Percentiles rank a stretch among this genome's conserved stretches.
Conservation (phyloP, 441 rosid genomes). For the Populus hybrid region DNA sequence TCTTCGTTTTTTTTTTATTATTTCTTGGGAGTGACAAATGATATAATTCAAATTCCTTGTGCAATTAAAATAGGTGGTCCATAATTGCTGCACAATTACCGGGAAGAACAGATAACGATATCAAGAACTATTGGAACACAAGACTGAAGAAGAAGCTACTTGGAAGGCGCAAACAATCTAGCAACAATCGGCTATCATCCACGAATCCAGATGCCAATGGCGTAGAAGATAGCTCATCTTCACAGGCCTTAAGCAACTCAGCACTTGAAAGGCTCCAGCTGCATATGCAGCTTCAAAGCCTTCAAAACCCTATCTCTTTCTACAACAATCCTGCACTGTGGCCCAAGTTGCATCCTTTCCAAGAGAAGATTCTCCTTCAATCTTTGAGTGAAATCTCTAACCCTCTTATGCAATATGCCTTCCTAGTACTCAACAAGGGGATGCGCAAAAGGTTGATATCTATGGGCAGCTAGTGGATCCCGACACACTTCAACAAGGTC, state of each 20-base stretch:
- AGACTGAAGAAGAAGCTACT: too few species aligned
- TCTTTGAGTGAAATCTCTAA: slow-evolving; percentile 32
- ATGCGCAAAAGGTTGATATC: slow-evolving; percentile 16
- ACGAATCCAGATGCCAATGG: slow-evolving; percentile 27
- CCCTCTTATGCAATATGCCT: slow-evolving; percentile 26
- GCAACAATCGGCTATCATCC: slow-evolving; percentile 25
- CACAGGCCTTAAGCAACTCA: slow-evolving; percentile 66
- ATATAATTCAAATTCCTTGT: background rate
- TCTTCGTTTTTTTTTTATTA: background rate
- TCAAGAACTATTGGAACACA: slow-evolving; percentile 95
- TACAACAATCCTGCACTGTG: slow-evolving; percentile 67
- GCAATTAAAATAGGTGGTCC: slow-evolving; percentile 61
- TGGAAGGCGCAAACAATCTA: slow-evolving; percentile 65
- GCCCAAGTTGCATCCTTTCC: slow-evolving; percentile 77
- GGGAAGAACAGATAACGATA: slow-evolving; percentile 93
- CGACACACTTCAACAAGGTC: slow-evolving; percentile 21
- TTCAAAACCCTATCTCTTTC: slow-evolving; percentile 63
- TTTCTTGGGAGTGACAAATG: slow-evolving; percentile 2
- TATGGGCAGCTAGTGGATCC: slow-evolving; percentile 23
- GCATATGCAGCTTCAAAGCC: slow-evolving; percentile 82
- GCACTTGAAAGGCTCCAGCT: slow-evolving; percentile 94
- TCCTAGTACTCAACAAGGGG: slow-evolving; percentile 26
- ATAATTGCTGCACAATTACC: slow-evolving; percentile 97
- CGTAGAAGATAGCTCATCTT: slow-evolving; percentile 31
- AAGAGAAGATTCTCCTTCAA: slow-evolving; percentile 44